Evolutionary conservation across 495 filamentous ascomycete species (phyloP), one percentile per base, ranked within the genome.

Genomic region (Corynascus novoguineensis): DNA sequence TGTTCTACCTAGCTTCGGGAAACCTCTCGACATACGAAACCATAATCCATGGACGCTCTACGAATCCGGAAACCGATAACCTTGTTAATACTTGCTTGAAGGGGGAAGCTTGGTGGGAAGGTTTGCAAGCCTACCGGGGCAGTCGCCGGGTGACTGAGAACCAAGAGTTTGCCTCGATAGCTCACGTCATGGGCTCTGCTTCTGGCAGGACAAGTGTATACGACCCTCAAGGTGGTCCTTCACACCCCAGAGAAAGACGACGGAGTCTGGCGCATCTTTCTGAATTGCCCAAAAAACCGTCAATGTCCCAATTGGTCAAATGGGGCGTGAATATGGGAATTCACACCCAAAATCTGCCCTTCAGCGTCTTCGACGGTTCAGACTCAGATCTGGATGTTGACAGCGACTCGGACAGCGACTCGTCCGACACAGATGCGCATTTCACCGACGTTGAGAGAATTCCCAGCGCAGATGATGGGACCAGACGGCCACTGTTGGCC

Each of bases 51-150:
- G 89, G 86, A 0, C 66, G 64, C 8, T 69, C 68, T 17, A 63
- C 64, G 17, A 65, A 71, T 24, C 67, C 70, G 8, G 80, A 83
- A 38, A 72, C 76, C 1, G 73, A 75, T 19, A 67, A 70, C 14
- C 64, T 76, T 15, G 82, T 90, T 22, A 75, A 86, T 37, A 73
- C 78, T 11, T 75, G 79, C 40, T 67, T 93, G 41, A 78, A 80
- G 54, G 78, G 84, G 15, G 83, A 93, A 62, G 84, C 83, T 35
- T 95, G 90, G 90, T 95, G 90, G 90, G 79, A 85, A 56, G 86
- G 89, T 37, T 71, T 92, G n/a, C 78, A 83, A 58, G 76, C 68
- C 55, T 71, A 83, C 34, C 78, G 88, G 45, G 78, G 77, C 17
- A 50, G 85, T 73, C 61, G 78, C 78, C 54, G 83, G 79, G 64